These are phyloP conservation scores for Silene uniflora DNA, from an alignment of 148 eudicot species.

Conservation along the genomic window DNA sequence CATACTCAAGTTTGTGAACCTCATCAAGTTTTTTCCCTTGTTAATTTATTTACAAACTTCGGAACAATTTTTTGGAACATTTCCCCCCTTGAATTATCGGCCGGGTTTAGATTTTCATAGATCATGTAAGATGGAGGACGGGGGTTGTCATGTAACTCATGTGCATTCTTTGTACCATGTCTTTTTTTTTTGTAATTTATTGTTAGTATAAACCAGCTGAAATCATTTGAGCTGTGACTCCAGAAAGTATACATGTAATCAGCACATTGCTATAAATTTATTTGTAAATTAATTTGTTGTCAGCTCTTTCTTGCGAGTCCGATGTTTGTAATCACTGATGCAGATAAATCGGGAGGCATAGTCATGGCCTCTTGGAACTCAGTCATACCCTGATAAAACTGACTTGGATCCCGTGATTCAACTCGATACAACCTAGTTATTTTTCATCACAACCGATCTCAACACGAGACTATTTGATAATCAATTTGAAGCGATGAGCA, in stretches of 20 bases:
- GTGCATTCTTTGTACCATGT: slow-evolving; percentile 15
- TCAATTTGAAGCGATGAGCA: no score
- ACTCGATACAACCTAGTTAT: no score
- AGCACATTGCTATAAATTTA: slow-evolving; percentile 14
- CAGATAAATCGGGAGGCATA: no score
- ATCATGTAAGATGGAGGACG: neutral
- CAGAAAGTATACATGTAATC: slow-evolving; percentile 13
- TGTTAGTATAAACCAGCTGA: slow-evolving; percentile 19
- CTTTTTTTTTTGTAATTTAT: slow-evolving; percentile 30
- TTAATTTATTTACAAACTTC: neutral
- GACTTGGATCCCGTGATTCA: no score
- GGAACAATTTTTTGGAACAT: slow-evolving; percentile 12
- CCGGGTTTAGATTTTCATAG: slow-evolving; percentile 20
- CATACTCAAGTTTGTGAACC: slow-evolving; percentile 11
- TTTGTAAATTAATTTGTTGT: neutral
- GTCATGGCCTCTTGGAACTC: no score
- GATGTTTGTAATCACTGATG: neutral
- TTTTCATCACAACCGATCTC: no score
- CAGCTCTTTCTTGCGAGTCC: neutral
- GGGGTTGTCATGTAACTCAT: neutral
- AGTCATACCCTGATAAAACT: no score
- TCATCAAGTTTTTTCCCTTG: neutral
- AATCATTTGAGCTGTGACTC: slow-evolving; percentile 13
- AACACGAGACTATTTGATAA: no score
- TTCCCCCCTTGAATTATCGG: slow-evolving; percentile 6